Evolutionary conservation across 768 basidiomycete genomes (phyloP).

Genomic region (Russula earlei): DNA sequence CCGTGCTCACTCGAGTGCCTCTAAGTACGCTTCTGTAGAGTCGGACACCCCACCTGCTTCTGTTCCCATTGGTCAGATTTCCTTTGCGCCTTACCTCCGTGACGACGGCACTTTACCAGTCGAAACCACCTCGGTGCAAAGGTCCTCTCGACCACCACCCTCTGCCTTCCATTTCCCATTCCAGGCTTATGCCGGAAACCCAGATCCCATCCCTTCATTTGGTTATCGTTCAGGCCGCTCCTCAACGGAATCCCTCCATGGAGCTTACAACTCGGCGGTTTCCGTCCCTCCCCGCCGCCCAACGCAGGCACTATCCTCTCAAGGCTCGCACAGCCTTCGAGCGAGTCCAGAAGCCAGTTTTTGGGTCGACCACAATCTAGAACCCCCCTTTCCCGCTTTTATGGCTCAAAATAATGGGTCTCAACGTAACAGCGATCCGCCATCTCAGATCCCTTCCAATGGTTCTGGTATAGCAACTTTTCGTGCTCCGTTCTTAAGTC

Average conservation of each 20-base stretch:
- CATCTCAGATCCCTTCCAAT: background rate
- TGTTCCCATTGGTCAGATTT: background rate
- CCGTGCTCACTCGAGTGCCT: background rate
- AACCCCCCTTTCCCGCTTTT: slow-evolving; percentile 14
- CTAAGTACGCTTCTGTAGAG: slow-evolving; percentile 5
- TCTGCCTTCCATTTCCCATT: slow-evolving; percentile 41
- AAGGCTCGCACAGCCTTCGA: slow-evolving; percentile 20
- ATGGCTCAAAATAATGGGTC: slow-evolving; percentile 10
- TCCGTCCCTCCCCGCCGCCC: slow-evolving; percentile 20
- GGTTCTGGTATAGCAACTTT: slow-evolving; percentile 27
- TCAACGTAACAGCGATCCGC: slow-evolving; percentile 1
- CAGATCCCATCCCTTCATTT: slow-evolving; percentile 43
- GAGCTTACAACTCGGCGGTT: slow-evolving; percentile 8
- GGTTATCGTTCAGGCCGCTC: slow-evolving; percentile 28
- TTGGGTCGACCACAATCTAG: slow-evolving; percentile 11
- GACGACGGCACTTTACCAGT: slow-evolving; percentile 16
- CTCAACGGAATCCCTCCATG: slow-evolving; percentile 33
- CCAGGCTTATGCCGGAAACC: slow-evolving; percentile 56
- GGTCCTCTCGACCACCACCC: slow-evolving; percentile 28
- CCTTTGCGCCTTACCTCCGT: slow-evolving; percentile 14
- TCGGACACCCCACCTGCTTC: slow-evolving; percentile 4
- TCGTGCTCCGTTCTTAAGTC: slow-evolving; percentile 61
- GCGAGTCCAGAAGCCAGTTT: slow-evolving; percentile 22
- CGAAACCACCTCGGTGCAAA: slow-evolving; percentile 4
- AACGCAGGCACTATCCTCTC: slow-evolving; percentile 22